Evolutionary conservation across 2,329 filamentous ascomycete genomes (phyloP).

Genomic region (Neonectria ditissima): DNA sequence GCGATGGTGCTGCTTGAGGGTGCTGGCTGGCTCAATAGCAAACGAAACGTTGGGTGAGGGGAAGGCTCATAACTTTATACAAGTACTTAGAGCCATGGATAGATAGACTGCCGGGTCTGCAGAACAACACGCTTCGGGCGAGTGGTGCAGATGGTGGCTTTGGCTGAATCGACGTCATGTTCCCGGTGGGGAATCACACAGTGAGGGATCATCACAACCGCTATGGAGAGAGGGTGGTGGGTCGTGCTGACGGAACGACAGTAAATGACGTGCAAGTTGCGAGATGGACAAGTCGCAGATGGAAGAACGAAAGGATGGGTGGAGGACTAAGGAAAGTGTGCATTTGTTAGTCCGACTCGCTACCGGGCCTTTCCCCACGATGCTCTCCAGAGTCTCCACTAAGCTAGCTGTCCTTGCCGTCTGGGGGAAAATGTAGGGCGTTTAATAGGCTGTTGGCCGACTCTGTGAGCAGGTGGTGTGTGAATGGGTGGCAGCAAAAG

Average conservation of each 20-base stretch:
- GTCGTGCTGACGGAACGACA: not conserved
- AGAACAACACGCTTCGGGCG: not conserved
- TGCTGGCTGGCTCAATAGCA: no score
- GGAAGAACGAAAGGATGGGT: not conserved
- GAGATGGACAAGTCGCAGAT: not conserved
- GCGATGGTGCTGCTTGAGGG: not conserved
- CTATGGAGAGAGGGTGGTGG: constrained; percentile 1
- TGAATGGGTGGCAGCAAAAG: not conserved
- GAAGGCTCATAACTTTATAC: constrained; percentile 2
- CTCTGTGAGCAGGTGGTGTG: no score
- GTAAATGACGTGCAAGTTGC: constrained; percentile 12
- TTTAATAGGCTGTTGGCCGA: not conserved
- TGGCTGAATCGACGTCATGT: constrained; percentile 11
- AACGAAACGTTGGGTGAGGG: accelerated
- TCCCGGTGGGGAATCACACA: no score
- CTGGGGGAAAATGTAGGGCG: constrained; percentile 2
- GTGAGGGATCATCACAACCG: constrained; percentile 12
- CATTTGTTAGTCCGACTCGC: not conserved
- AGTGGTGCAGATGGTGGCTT: not conserved
- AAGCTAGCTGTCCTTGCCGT: constrained; percentile 5
- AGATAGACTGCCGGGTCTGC: not conserved
- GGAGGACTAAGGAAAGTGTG: not conserved
- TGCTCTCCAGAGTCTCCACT: constrained; percentile 3
- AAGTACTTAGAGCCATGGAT: not conserved
- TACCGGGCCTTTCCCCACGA: constrained; percentile 1